phyloP scores from a whole-genome alignment of 2,329 filamentous ascomycete species.

The Zymoseptoria ardabiliae region DNA sequence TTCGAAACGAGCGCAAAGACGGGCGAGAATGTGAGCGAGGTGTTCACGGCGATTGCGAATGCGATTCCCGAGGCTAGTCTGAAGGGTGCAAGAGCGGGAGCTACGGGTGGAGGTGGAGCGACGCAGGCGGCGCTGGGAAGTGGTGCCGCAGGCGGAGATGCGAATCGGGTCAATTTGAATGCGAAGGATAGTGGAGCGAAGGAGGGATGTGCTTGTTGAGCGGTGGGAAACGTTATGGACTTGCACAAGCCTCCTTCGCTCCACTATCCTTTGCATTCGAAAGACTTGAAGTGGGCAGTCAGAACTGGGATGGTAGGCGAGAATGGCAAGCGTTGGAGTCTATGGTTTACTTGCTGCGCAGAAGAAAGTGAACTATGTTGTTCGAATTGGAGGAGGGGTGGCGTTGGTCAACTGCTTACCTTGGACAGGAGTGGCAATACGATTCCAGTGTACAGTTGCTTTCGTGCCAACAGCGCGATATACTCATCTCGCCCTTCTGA shows the following conservation, averaged over 20 bases:
- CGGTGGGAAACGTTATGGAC: too few species aligned
- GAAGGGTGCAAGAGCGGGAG: slow-evolving; percentile 75
- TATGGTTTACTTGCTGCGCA: background rate
- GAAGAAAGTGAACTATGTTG: too few species aligned
- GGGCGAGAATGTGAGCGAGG: slow-evolving; percentile 85
- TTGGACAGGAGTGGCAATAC: background rate
- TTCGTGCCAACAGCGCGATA: too few species aligned
- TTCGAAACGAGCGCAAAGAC: slow-evolving; percentile 98
- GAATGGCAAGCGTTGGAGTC: background rate
- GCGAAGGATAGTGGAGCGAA: slow-evolving; percentile 66
- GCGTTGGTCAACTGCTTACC: background rate
- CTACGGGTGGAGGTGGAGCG: slow-evolving; percentile 43
- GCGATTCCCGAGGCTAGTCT: slow-evolving; percentile 94
- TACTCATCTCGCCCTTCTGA: too few species aligned
- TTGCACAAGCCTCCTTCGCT: slow-evolving; percentile 89
- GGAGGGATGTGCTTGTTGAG: slow-evolving; percentile 88
- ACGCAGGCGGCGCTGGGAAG: slow-evolving; percentile 50
- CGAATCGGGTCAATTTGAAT: slow-evolving; percentile 72
- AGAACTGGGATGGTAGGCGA: too few species aligned
- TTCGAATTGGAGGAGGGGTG: too few species aligned
- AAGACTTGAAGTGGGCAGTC: too few species aligned
- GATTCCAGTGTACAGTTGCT: background rate
- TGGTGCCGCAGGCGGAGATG: slow-evolving; percentile 43
- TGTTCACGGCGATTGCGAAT: slow-evolving; percentile 97
- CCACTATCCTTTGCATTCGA: slow-evolving; percentile 62